Evolutionary conservation across 306 rosid species (phyloP).

Genomic region (Geum urbanum): DNA sequence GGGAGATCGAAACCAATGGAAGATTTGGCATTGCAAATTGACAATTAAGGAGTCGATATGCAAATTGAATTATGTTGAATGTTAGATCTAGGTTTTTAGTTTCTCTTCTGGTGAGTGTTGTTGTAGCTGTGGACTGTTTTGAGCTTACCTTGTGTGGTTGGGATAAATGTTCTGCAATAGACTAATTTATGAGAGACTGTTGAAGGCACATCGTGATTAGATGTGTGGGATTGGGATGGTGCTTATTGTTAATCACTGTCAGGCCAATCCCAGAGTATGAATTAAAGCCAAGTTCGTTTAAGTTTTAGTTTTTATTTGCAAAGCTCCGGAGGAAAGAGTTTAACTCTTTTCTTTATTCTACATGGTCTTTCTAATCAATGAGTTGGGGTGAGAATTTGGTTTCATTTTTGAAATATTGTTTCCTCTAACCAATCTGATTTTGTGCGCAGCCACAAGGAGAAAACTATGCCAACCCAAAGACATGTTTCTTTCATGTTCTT

Average conservation of each 20-base stretch:
- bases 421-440: slow-evolving; percentile 17
- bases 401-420: background rate
- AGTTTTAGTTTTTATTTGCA: background rate
- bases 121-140: background rate
- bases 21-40: background rate
- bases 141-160: background rate
- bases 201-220: background rate
- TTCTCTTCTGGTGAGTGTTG: background rate
- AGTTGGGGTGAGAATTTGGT: background rate
- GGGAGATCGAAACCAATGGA: background rate
- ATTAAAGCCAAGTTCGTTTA: background rate
- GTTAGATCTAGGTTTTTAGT: slow-evolving; percentile 3
- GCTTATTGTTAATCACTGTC: background rate
- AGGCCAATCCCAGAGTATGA: background rate
- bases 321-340: background rate
- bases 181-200: background rate
- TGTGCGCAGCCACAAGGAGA: slow-evolving; percentile 68
- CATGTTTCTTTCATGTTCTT: slow-evolving; percentile 91
- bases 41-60: background rate
- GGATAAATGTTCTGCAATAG: background rate
- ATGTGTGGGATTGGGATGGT: background rate
- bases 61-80: background rate
- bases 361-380: background rate
- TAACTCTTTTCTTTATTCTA: background rate
- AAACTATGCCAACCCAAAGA: slow-evolving; percentile 91